Percentiles rank a stretch among this genome's conserved stretches.
Evolutionary conservation across 768 basidiomycete species (phyloP).

Genomic region (Podaxis rugospora): DNA sequence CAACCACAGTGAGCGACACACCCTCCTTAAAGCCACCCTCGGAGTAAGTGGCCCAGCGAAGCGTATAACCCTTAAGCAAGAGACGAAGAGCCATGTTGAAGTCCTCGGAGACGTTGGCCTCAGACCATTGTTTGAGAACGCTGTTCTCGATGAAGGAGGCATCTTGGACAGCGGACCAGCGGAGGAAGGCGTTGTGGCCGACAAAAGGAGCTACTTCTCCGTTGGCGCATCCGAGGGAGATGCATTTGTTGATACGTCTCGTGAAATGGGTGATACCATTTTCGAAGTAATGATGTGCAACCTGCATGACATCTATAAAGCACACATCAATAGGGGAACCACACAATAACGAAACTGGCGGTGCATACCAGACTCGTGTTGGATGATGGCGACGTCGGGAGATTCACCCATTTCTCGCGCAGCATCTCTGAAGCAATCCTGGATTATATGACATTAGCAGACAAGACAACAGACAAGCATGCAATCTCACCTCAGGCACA

Average conservation of each 20-base stretch:
- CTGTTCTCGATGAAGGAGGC: conserved; percentile 71
- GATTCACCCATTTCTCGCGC: conserved; percentile 79
- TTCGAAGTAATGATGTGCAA: conserved; percentile 85
- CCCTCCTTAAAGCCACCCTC: conserved; percentile 88
- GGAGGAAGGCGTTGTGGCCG: conserved; percentile 82
- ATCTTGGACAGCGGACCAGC: conserved; percentile 86
- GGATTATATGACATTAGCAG: neutral
- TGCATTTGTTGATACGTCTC: conserved; percentile 79
- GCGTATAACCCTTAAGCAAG: conserved; percentile 64
- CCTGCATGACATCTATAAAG: conserved; percentile 73
- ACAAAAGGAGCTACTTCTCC: conserved; percentile 83
- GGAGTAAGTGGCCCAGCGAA: conserved; percentile 83
- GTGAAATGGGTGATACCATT: conserved; percentile 90
- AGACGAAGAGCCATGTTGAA: conserved; percentile 74
- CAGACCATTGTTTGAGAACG: conserved; percentile 66
- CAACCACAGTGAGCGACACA: conserved; percentile 79
- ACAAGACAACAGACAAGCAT: neutral
- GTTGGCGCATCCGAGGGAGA: conserved; percentile 74
- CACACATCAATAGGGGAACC: neutral
- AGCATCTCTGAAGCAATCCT: conserved; percentile 87
- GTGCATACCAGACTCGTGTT: conserved; percentile 70
- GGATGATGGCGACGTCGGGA: conserved; percentile 82
- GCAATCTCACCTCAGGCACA: conserved; percentile 55
- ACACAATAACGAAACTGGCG: neutral
- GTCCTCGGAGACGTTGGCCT: conserved; percentile 77